Conservation (phyloP, 768 basidiomycete genomes). For the Pleurotus platypus region DNA sequence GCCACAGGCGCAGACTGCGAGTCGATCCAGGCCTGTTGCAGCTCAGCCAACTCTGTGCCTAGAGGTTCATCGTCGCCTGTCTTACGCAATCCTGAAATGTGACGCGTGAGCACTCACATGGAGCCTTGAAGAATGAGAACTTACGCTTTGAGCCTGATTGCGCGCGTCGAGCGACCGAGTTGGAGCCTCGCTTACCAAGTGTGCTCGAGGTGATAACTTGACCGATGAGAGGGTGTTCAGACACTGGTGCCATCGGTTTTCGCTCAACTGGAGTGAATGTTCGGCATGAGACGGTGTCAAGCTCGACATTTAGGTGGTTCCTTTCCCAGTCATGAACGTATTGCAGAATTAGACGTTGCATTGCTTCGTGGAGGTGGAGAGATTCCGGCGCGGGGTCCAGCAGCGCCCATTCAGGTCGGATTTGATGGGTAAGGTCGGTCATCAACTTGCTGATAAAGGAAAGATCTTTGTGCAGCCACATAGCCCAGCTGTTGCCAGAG, state of each 20-base stretch:
- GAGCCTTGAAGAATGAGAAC: neutral
- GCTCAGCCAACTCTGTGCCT: too few relatives aligned
- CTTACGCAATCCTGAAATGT: too few relatives aligned
- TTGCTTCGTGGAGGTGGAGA: conserved; percentile 7
- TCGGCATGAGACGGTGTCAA: neutral
- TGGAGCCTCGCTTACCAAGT: neutral
- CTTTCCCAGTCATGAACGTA: neutral
- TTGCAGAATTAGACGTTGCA: conserved; percentile 4
- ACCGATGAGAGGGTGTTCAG: neutral
- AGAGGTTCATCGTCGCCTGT: too few relatives aligned
- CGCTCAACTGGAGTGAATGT: neutral
- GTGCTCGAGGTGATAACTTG: neutral
- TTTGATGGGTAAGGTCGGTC: neutral
- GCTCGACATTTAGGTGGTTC: neutral
- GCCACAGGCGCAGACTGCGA: too few relatives aligned
- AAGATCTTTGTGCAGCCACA: neutral
- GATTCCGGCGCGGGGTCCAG: neutral
- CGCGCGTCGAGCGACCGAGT: neutral
- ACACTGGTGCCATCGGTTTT: neutral
- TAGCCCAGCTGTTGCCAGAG: too few relatives aligned
- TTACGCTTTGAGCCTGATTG: neutral
- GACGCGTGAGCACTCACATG: too few relatives aligned
- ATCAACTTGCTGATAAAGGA: neutral
- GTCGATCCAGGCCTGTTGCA: too few relatives aligned
- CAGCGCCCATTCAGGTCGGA: conserved; percentile 1